Percentiles rank a stretch among this genome's conserved stretches.
phyloP scores from a whole-genome alignment of 768 basidiomycete genomes.

The Rhizopogon vesiculosus region DNA sequence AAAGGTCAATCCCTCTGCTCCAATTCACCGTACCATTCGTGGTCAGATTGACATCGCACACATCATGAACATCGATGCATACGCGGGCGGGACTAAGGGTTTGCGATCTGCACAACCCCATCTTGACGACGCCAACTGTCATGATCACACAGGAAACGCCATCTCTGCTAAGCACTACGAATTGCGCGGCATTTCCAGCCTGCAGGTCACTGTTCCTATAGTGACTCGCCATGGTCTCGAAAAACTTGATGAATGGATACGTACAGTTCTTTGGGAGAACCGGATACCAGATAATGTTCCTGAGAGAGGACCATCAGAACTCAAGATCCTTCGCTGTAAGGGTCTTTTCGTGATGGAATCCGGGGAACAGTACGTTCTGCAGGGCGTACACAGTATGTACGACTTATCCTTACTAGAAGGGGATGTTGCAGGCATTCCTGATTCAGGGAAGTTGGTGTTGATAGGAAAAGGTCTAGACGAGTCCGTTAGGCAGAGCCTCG shows the following conservation, averaged over 20 bases:
- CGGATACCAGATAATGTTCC: conserved; percentile 33
- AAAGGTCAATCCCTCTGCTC: conserved; percentile 75
- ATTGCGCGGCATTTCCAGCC: conserved; percentile 76
- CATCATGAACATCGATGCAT: conserved; percentile 82
- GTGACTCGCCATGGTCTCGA: conserved; percentile 45
- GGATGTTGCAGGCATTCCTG: conserved; percentile 43
- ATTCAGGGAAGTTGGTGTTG: conserved; percentile 76
- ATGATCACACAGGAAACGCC: conserved; percentile 24
- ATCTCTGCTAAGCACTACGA: conserved; percentile 52
- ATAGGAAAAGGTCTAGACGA: conserved; percentile 79
- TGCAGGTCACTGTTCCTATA: conserved; percentile 65
- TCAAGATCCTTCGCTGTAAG: conserved; percentile 84
- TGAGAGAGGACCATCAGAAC: conserved; percentile 7
- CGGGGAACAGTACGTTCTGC: conserved; percentile 69
- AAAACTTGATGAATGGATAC: conserved; percentile 75
- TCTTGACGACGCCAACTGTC: conserved; percentile 29
- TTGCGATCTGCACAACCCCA: conserved; percentile 14
- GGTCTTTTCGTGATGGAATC: conserved; percentile 60
- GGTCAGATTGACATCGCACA: conserved; percentile 69
- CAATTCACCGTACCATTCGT: conserved; percentile 67
- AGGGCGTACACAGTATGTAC: conserved; percentile 90
- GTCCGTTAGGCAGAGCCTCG: conserved; percentile 49
- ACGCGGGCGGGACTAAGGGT: conserved; percentile 42
- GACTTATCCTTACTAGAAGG: conserved; percentile 57
- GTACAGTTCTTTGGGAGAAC: conserved; percentile 78